Evolutionary conservation across 2,329 filamentous ascomycete genomes (phyloP), one percentile per base, ranked within the genome.

Genomic region (Iodosphaeria phyllophila): DNA sequence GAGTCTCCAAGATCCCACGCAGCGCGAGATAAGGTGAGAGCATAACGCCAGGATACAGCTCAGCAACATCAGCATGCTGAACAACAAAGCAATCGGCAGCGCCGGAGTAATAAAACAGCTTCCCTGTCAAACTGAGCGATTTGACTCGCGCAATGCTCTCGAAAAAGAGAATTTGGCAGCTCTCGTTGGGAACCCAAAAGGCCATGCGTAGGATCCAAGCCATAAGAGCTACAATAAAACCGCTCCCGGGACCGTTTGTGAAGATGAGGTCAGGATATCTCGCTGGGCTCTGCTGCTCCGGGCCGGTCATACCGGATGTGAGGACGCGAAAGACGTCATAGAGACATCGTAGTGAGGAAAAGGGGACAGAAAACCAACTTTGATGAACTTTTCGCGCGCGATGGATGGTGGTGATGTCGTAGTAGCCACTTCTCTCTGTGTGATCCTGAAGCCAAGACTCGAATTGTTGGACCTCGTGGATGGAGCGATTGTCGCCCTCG

Each of bases 91-190:
- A 54, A 48, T 92, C 79, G 23, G 77, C 77, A 20, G 91, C 50
- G 22, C 57, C 52, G 2, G 55, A 54, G 34, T 56, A 52, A 29
- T 74, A 50, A 29, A 98, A 55, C 18, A 95, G 52, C 43, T 68
- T 74, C 1, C 86, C 89, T 18, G 80, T 92, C 30, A 93, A 47
- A 51, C 86, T 95, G 34, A 95, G 50, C 8, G 67, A 74, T 35
- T 64, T 73, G 10, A 92, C 78, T 10, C 89, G 64, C 3, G 89
- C 86, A 74, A 84, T 93, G 12, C 78, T 89, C 56, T 98, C 89
- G 15, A 93, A 66, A 45, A 89, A 98, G 9, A 95, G 57, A 7
- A 77, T 73, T 32, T 70, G 67, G 53, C 86, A 73, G 33, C 62
- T 63, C 15, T 58, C 50, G 12, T 54, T 44, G 0, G 59, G 59